These are phyloP conservation scores for Exsudoporus frostii DNA, from an alignment of 768 basidiomycete species.

Conservation along the genomic window DNA sequence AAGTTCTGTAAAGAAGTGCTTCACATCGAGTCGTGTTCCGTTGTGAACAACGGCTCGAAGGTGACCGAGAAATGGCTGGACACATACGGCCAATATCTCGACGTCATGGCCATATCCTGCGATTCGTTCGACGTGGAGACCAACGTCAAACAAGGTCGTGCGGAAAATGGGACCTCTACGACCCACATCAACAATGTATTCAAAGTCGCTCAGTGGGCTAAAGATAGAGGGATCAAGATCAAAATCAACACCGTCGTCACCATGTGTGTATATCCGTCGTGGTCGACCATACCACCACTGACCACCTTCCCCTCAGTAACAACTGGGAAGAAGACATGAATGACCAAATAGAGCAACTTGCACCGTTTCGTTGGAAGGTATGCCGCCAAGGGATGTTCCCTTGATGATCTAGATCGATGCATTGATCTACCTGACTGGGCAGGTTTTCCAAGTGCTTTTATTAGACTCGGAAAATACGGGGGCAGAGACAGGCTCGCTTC, in stretches of 20 bases:
- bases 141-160: constrained; percentile 33
- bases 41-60: constrained; percentile 38
- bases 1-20: constrained; percentile 38
- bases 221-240: constrained; percentile 34
- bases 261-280: constrained; percentile 10
- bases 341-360: constrained; percentile 31
- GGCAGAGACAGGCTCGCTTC: constrained; percentile 27
- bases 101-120: constrained; percentile 43
- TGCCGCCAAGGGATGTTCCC: background rate
- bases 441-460: constrained; percentile 38
- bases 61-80: constrained; percentile 42
- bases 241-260: constrained; percentile 38
- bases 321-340: constrained; percentile 44
- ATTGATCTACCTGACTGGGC: background rate
- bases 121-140: constrained; percentile 38
- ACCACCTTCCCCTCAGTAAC: constrained; percentile 17
- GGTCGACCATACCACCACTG: background rate
- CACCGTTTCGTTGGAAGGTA: constrained; percentile 41
- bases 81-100: constrained; percentile 37
- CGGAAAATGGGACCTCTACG: constrained; percentile 30
- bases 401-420: background rate
- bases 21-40: constrained; percentile 33
- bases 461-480: constrained; percentile 38
- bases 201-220: constrained; percentile 36
- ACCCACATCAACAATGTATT: constrained; percentile 35